Base-by-base conservation (phyloP, 78 protist species). In the Bigelowiella natans region DNA sequence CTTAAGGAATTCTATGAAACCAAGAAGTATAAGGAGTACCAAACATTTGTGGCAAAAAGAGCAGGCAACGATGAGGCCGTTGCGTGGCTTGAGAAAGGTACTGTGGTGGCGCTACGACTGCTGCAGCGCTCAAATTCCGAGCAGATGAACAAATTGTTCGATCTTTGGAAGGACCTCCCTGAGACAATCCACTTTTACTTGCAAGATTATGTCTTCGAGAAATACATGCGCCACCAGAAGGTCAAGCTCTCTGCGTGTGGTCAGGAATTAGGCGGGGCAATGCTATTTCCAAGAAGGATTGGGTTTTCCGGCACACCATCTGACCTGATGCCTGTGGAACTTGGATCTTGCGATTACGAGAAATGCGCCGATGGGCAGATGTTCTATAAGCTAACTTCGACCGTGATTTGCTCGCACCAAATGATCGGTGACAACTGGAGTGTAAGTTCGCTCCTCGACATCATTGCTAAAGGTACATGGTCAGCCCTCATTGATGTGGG, bases 401-500 rank as follows among this genome's bases (percentile, higher is more conserved):
- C 73, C 73, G 18, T 18, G 7, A 51, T 51, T 18, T 51, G 73
- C 73, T 51, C 73, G 18, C 73, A 51, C 18, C 73, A 51, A 51
- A 51, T 26, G 18, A 51, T 51, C 18, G 73, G 34, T 7, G 73
- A 51, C 34, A 51, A 51, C 31, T 93, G 94, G 94, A 86, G 91
- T 1, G 94, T 93, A 84, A 2, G 31, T 18, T 3, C 40, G 40
- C 87, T 93, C 37, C 90, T 93, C 36, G 82, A 39, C 63, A 18
- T 1, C 2, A 31, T 93, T 31, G 88, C 82, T 18, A 51, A 51
- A 51, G 73, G 73, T 26, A 51, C 7, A 26, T 51, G 73, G 73
- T 51, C 73, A 18, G 95, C 95, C 2, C 94, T 94, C 89, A 92
- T 94, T 37, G 95, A 94, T 92, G 90, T 92, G 1, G 95, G 95